These are phyloP conservation scores for Ogataea pilisensis DNA, from an alignment of 805 yeast genomes.

Conservation along the genomic window DNA sequence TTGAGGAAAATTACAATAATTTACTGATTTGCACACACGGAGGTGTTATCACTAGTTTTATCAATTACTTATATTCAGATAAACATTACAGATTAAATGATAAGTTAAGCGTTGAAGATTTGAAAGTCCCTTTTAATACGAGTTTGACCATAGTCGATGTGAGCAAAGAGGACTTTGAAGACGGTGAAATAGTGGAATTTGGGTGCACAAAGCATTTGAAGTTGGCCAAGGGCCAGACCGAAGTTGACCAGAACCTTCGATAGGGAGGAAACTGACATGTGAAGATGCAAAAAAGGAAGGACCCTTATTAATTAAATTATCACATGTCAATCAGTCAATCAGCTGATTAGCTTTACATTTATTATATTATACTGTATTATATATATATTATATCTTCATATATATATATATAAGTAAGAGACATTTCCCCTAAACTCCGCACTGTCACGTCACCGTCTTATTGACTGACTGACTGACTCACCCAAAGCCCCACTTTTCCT, in stretches of 20 bases:
- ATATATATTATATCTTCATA: too few species aligned
- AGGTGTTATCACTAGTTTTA: constrained; percentile 65
- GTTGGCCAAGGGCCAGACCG: background rate
- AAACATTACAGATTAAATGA: constrained; percentile 35
- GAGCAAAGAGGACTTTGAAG: constrained; percentile 29
- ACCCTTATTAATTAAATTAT: too few species aligned
- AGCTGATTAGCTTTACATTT: too few species aligned
- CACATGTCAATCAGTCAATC: too few species aligned
- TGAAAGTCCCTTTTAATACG: constrained; percentile 69
- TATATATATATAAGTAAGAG: too few species aligned
- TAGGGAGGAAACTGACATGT: background rate
- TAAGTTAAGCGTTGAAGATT: constrained; percentile 35
- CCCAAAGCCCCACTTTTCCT: too few species aligned
- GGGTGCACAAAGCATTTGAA: constrained; percentile 60
- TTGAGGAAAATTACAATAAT: constrained; percentile 37
- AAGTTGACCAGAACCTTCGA: background rate
- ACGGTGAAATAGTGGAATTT: constrained; percentile 47
- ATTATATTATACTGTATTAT: too few species aligned
- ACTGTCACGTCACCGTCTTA: too few species aligned
- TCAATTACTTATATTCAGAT: constrained; percentile 45
- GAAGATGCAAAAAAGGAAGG: too few species aligned
- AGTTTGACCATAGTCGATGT: constrained; percentile 67
- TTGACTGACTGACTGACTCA: too few species aligned
- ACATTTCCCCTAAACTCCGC: too few species aligned
- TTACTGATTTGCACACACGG: constrained; percentile 73